Evolutionary conservation across 1,139 yeast genomes (phyloP).

Genomic region (Suhomyces yuchorum): DNA sequence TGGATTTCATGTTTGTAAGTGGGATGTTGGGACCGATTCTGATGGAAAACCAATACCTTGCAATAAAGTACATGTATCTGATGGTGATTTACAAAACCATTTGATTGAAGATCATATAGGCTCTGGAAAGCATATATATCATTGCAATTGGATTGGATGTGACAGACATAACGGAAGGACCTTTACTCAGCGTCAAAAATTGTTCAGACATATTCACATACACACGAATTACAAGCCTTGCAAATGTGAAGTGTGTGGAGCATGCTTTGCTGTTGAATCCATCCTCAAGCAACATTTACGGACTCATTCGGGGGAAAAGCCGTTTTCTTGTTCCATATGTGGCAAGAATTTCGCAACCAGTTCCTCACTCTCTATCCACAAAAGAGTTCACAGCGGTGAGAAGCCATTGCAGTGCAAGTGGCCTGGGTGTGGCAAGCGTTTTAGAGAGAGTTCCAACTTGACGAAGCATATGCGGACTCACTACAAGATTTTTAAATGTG

Average conservation of each 20-base stretch:
- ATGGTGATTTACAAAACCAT: conserved; percentile 71
- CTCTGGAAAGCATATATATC: conserved; percentile 68
- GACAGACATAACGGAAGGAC: conserved; percentile 58
- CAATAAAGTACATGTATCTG: conserved; percentile 44
- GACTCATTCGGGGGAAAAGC: conserved; percentile 84
- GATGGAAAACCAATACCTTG: conserved; percentile 49
- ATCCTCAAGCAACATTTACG: conserved; percentile 76
- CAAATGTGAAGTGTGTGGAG: conserved; percentile 66
- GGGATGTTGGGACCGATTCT: conserved; percentile 42
- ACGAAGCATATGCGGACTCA: conserved; percentile 85
- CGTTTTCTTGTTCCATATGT: conserved; percentile 50
- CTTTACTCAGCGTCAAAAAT: conserved; percentile 83
- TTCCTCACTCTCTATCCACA: conserved; percentile 56
- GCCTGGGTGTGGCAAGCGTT: conserved; percentile 81
- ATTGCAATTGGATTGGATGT: conserved; percentile 81
- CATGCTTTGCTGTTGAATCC: conserved; percentile 66
- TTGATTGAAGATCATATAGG: conserved; percentile 68
- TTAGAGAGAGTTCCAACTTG: conserved; percentile 85
- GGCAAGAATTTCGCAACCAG: conserved; percentile 56
- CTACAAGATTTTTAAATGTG: conserved; percentile 52
- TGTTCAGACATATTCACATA: conserved; percentile 80
- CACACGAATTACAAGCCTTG: conserved; percentile 86
- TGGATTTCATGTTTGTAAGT: conserved; percentile 42
- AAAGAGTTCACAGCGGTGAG: conserved; percentile 59
- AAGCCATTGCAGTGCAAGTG: conserved; percentile 80